These are phyloP conservation scores for Picocystis sp. DNA, from an alignment of 163 green algal genomes.

Conservation along the genomic window DNA sequence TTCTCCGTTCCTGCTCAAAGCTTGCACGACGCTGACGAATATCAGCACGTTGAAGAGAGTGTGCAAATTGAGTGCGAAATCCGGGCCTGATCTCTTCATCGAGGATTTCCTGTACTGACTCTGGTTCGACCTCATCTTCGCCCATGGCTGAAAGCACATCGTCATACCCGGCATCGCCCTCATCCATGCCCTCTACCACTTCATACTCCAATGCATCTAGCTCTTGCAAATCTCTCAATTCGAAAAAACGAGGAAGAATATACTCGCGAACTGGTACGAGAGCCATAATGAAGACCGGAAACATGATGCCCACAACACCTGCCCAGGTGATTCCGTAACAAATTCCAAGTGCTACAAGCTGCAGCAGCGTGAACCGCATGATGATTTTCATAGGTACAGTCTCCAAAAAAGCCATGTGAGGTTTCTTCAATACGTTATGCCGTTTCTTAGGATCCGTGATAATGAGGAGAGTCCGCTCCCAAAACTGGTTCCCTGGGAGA, in stretches of 20 bases:
- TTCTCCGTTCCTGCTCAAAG: no score
- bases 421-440: conserved; percentile 1
- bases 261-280: conserved; percentile 56
- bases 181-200: no score
- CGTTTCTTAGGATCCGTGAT: conserved; percentile 37
- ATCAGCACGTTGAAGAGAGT: no score
- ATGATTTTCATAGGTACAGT: conserved; percentile 37
- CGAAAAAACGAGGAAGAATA: conserved; percentile 37
- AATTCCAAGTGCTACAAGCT: conserved; percentile 21
- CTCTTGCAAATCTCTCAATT: no score
- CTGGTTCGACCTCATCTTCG: no score
- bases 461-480: conserved; percentile 50
- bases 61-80: no score
- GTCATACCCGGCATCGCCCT: no score
- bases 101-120: no score
- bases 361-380: conserved; percentile 37
- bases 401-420: conserved; percentile 34
- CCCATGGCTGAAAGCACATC: no score
- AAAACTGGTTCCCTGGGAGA: conserved; percentile 53
- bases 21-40: no score
- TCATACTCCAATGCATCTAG: no score
- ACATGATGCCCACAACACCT: conserved; percentile 40
- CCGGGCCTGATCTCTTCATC: no score
- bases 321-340: conserved; percentile 42
- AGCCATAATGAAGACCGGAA: conserved; percentile 62